phyloP scores from a whole-genome alignment of 208 protist genomes.

The Acanthamoeba triangularis region DNA sequence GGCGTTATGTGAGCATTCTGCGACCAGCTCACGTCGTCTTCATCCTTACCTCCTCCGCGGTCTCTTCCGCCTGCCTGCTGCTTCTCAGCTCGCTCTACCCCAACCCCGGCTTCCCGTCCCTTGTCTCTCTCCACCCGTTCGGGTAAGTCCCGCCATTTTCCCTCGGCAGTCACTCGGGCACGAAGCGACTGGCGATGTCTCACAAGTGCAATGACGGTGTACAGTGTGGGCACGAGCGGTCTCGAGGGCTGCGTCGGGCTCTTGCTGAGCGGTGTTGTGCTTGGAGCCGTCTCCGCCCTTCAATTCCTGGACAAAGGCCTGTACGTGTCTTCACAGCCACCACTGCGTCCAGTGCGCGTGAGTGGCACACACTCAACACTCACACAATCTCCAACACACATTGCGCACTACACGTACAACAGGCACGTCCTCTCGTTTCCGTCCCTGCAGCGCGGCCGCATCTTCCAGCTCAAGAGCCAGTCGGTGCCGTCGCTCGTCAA shows the following conservation, averaged over 20 bases:
- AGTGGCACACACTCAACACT: neutral
- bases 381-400: no score
- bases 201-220: neutral
- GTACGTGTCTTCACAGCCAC: neutral
- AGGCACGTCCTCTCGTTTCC: constrained; percentile 11
- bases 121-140: constrained; percentile 20
- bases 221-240: neutral
- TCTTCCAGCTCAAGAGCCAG: constrained; percentile 49
- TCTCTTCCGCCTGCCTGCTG: neutral
- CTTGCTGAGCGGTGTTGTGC: neutral
- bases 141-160: neutral
- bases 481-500: neutral
- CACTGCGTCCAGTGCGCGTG: neutral
- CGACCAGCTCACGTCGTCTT: constrained; percentile 7
- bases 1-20: constrained; percentile 48
- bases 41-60: neutral
- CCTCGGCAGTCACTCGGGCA: neutral
- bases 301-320: neutral
- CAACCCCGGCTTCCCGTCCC: constrained; percentile 41
- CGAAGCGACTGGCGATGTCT: no score
- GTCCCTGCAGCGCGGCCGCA: constrained; percentile 25
- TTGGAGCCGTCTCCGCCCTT: neutral
- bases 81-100: constrained; percentile 24
- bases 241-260: constrained; percentile 1
- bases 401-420: neutral